Conservation (phyloP, 129 eudicot genomes). For the Apium graveolens region DNA sequence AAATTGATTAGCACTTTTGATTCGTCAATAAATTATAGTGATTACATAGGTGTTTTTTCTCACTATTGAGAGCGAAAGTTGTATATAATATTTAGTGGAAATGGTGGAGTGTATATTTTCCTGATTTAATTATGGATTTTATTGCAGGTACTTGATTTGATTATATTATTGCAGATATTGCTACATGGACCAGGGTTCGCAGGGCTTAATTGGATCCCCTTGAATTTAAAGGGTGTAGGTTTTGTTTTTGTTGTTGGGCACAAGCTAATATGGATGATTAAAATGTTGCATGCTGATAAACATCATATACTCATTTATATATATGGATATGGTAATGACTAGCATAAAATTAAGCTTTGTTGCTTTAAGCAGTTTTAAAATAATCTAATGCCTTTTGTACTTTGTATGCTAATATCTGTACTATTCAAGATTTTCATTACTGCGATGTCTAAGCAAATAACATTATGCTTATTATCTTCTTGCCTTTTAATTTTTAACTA, state of each 20-base stretch:
- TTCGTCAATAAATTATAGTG: background rate
- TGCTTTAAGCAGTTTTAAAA: background rate
- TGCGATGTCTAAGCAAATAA: background rate
- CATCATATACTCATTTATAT: background rate
- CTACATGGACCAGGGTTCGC: background rate
- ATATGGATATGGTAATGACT: background rate
- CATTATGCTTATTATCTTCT: background rate
- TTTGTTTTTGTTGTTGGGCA: background rate
- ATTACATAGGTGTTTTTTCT: background rate
- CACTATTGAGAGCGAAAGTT: background rate
- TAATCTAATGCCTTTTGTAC: background rate
- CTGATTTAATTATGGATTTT: background rate
- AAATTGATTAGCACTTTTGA: background rate
- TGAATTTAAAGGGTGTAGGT: conserved; percentile 1
- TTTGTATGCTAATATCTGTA: background rate
- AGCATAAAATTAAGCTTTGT: background rate
- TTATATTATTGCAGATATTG: background rate
- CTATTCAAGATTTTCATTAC: background rate
- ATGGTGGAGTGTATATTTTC: background rate
- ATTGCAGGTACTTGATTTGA: conserved; percentile 13
- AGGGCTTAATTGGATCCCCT: background rate
- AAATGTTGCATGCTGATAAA: background rate
- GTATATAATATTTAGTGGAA: background rate
- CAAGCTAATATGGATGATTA: background rate
- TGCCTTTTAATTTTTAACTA: background rate